Base-by-base conservation (phyloP, 73 alveolate genomes). In the Paramecium biaurelia region DNA sequence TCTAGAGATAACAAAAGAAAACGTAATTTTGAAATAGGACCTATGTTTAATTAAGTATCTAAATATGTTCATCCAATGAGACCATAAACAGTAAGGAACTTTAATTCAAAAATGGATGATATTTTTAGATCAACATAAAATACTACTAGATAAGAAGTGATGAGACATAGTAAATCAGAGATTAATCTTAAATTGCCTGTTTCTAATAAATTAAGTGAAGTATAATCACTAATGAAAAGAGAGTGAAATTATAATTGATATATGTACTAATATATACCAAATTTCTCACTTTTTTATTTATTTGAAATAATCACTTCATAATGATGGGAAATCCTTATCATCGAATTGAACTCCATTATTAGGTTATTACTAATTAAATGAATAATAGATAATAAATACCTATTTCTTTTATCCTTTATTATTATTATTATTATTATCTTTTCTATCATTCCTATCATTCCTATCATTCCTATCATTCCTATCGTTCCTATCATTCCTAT, bases 281-380 rank as follows among this genome's bases (percentile, higher is more conserved):
- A 18, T 53, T 18, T 53, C 68, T 53, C 68, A 53, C 68, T 53
- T 4, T 53, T 18, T 18, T 53, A 53, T 53, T 10, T 53, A n/a
- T 5, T 53, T 53, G 28, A 34, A 53, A 53, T 15, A 4, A 15
- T 53, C 68, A 53, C 11, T 32, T 63, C 84, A 63, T 32, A 63
- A 63, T 14, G 84, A 26, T 63, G 84, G 84, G 84, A 63, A 63
- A 63, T 63, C 84, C 9, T 63, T 63, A 32, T 63, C 84, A 63
- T 63, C 84, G 15, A 63, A 63, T 63, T 63, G 45, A 26, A 63
- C 84, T 30, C 84, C 84, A 26, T 63, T 26, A 26, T 63, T 53
- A 18, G 68, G 68, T 53, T 53, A 53, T 53, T 53, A 53, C 68
- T 53, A 18, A 47, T 53, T 18, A 53, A 4, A 4, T 11, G 3